Evolutionary conservation across 2,329 filamentous ascomycete species (phyloP).

Genomic region (Colletotrichum eremochloae): DNA sequence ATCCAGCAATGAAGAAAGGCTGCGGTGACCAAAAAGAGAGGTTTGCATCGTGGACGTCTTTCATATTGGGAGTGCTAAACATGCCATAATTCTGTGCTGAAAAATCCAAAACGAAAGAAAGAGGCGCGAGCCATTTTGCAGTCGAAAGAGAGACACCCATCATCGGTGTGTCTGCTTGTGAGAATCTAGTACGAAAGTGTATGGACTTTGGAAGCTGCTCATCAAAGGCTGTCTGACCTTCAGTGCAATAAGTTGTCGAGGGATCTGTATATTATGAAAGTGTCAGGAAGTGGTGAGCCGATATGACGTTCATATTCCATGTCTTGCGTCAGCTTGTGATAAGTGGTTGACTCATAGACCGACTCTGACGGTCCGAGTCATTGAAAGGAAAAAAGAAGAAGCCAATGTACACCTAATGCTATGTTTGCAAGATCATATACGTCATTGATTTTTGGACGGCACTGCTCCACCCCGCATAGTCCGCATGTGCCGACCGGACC

Average conservation of each 20-base stretch:
- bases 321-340: not conserved
- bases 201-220: not conserved
- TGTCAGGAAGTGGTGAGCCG: not conserved
- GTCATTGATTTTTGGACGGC: slow-evolving; percentile 8
- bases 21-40: slow-evolving; percentile 71
- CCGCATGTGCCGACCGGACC: not conserved
- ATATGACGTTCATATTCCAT: not conserved
- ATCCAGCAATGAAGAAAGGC: slow-evolving; percentile 69
- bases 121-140: slow-evolving; percentile 66
- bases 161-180: not conserved
- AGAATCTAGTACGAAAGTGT: too few relatives aligned
- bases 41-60: slow-evolving; percentile 69
- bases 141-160: slow-evolving; percentile 69
- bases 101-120: slow-evolving; percentile 69
- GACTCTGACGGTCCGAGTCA: not conserved
- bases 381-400: not conserved
- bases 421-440: not conserved
- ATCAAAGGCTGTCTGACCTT: too few relatives aligned
- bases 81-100: slow-evolving; percentile 72
- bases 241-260: not conserved
- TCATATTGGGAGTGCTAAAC: slow-evolving; percentile 68
- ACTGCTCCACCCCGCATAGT: not conserved
- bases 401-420: not conserved
- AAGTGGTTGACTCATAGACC: not conserved
- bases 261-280: not conserved